Conservation (phyloP, 2,329 filamentous ascomycete species). For the Aspergillus tubingensis region DNA sequence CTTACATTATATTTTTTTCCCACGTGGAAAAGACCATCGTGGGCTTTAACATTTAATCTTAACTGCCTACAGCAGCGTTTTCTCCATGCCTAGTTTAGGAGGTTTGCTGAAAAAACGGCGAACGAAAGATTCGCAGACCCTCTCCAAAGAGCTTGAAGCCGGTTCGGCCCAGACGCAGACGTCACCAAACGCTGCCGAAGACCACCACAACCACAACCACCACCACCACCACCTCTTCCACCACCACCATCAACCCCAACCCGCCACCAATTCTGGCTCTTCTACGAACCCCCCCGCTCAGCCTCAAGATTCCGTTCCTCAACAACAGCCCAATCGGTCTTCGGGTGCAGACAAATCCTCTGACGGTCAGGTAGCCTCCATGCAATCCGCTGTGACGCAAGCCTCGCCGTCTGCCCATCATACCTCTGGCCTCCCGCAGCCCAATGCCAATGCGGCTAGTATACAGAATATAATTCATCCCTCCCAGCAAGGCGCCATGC, state of each 20-base stretch:
- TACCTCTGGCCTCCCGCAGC: slow-evolving; percentile 19
- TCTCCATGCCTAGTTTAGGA: slow-evolving; percentile 85
- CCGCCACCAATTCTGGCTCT: slow-evolving; percentile 13
- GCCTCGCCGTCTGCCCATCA: slow-evolving; percentile 33
- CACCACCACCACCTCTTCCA: slow-evolving; percentile 32
- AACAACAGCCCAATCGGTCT: slow-evolving; percentile 13
- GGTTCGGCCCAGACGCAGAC: slow-evolving; percentile 69
- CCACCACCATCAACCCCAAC: slow-evolving; percentile 31
- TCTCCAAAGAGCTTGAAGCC: slow-evolving; percentile 62
- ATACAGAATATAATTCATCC: slow-evolving; percentile 83
- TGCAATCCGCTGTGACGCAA: slow-evolving; percentile 41
- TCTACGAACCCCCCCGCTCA: not conserved
- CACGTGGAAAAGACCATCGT: slow-evolving; percentile 31
- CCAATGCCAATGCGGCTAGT: slow-evolving; percentile 66
- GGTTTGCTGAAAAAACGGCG: slow-evolving; percentile 95
- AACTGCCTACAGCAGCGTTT: slow-evolving; percentile 23
- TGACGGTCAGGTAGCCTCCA: slow-evolving; percentile 35
- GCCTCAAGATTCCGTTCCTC: not conserved
- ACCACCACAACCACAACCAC: slow-evolving; percentile 30
- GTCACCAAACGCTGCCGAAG: slow-evolving; percentile 49
- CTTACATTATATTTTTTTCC: not conserved
- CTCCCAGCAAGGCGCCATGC: slow-evolving; percentile 47
- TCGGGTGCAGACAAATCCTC: slow-evolving; percentile 22
- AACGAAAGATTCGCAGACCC: slow-evolving; percentile 76
- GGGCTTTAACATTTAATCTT: slow-evolving; percentile 21